phyloP scores from a whole-genome alignment of 768 basidiomycete genomes.

The Serpula lacrymans region DNA sequence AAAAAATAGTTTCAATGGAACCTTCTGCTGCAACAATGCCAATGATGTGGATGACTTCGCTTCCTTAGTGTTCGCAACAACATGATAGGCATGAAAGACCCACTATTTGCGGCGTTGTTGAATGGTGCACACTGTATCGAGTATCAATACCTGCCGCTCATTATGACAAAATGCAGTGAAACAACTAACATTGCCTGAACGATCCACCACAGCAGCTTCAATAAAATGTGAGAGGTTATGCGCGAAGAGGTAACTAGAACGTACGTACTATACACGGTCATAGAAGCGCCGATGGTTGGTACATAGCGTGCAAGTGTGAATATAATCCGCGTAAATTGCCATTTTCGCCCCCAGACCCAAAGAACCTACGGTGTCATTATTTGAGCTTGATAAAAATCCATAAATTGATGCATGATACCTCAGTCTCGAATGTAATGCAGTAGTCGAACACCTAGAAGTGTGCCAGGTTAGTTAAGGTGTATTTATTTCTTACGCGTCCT shows the following conservation, averaged over 20 bases:
- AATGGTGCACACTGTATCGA: too few relatives aligned
- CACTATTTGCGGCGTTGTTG: too few relatives aligned
- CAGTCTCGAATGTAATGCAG: constrained; percentile 7
- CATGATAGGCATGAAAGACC: too few relatives aligned
- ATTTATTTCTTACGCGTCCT: not conserved
- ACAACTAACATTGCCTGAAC: too few relatives aligned
- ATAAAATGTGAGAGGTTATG: too few relatives aligned
- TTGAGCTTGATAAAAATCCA: too few relatives aligned
- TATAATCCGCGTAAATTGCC: constrained; percentile 11
- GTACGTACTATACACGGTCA: constrained; percentile 14
- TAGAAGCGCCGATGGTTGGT: constrained; percentile 10
- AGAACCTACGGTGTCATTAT: constrained; percentile 9
- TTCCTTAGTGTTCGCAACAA: too few relatives aligned
- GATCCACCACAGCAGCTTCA: too few relatives aligned
- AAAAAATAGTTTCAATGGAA: not conserved
- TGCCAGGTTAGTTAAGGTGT: not conserved
- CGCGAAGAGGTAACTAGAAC: too few relatives aligned
- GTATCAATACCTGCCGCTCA: too few relatives aligned
- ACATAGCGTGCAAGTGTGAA: constrained; percentile 19
- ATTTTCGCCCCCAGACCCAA: constrained; percentile 17
- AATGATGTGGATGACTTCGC: constrained; percentile 7
- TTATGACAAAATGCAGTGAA: too few relatives aligned
- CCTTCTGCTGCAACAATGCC: constrained; percentile 8
- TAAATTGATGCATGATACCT: too few relatives aligned
- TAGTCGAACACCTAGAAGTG: constrained; percentile 7